phyloP scores from a whole-genome alignment of 2,329 filamentous ascomycete genomes.

The Alternaria consortialis region DNA sequence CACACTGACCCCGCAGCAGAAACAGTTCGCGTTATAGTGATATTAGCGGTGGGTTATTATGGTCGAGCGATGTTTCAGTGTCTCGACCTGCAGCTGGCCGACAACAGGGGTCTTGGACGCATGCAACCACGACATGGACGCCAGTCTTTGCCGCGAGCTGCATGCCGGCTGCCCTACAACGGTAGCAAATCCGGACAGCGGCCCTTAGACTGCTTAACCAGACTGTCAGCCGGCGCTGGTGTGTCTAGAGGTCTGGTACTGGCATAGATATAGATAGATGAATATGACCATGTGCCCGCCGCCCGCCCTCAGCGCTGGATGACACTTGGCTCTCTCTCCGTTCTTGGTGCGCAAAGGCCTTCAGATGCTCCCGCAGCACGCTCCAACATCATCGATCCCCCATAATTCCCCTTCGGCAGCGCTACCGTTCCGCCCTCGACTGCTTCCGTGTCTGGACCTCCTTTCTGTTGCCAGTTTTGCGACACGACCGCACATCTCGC shows the following conservation, averaged over 20 bases:
- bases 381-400: constrained; percentile 14
- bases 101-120: constrained; percentile 9
- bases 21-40: constrained; percentile 22
- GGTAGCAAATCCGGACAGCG: constrained; percentile 8
- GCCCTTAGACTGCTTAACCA: not conserved
- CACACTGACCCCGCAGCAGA: constrained; percentile 15
- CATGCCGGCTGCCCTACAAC: constrained; percentile 6
- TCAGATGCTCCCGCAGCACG: constrained; percentile 15
- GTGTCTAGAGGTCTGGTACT: not conserved
- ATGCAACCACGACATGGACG: constrained; percentile 4
- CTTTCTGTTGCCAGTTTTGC: constrained; percentile 6
- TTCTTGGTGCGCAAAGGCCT: constrained; percentile 11
- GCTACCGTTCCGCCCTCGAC: constrained; percentile 20
- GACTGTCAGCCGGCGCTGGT: not conserved
- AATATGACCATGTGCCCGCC: not conserved
- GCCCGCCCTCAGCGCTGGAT: constrained; percentile 1
- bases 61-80: constrained; percentile 26
- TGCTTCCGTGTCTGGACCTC: constrained; percentile 11
- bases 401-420: constrained; percentile 19
- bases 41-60: constrained; percentile 13
- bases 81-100: constrained; percentile 12
- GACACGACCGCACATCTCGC: constrained; percentile 3
- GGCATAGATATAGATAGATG: not conserved
- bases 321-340: constrained; percentile 2
- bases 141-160: constrained; percentile 6